Evolutionary conservation across 2,329 filamentous ascomycete species (phyloP), one percentile per base, ranked within the genome.

Genomic region (Grosmannia huntii): DNA sequence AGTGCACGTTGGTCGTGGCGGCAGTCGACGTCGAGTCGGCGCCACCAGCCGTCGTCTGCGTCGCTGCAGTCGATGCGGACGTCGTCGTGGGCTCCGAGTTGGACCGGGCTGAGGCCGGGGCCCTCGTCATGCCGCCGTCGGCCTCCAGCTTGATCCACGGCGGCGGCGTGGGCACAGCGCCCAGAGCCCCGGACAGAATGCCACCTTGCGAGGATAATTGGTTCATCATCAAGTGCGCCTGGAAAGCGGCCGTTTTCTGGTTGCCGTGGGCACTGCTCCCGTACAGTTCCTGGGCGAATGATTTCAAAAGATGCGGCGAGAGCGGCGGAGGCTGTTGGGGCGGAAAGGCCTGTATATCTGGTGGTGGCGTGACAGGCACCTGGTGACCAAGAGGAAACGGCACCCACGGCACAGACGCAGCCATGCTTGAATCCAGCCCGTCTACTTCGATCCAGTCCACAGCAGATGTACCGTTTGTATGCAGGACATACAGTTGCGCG

Each of bases 301-400:
- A 55, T 44, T 62, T 65, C 44, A 67, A 28, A 31, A 62, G 38
- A 23, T 60, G 52, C 19, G 61, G 59, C 36, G 62, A 61, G 59
- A 62, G 59, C 23, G 60, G 61, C 23, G 57, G 59, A 11, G 59
- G 60, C 19, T 59, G 58, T 11, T 48, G 10, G 44, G 60, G 38
- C 10, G 60, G 60, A 59, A 74, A 72, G 5, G 67, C 64, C 44
- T 68, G 67, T 57, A 70, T 67, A 41, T 73, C 72, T 38, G 71
- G 71, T 7, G 72, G 71, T 55, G 71, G 72, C 7, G 72, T 73
- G 52, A 73, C 68, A 46, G 71, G 71, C 16, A 69, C 66, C 31
- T 71, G 67, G 57, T 68, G 59, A 57, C 68, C 68, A 58, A 68
- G 65, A 38, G 64, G 65, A 36, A 64, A 61, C 19, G 67, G 65